A percentile compares a stretch with the other conserved stretches of the same genome.
Conservation (phyloP, 805 yeast genomes). For the Wickerhamiella domercqiae region DNA sequence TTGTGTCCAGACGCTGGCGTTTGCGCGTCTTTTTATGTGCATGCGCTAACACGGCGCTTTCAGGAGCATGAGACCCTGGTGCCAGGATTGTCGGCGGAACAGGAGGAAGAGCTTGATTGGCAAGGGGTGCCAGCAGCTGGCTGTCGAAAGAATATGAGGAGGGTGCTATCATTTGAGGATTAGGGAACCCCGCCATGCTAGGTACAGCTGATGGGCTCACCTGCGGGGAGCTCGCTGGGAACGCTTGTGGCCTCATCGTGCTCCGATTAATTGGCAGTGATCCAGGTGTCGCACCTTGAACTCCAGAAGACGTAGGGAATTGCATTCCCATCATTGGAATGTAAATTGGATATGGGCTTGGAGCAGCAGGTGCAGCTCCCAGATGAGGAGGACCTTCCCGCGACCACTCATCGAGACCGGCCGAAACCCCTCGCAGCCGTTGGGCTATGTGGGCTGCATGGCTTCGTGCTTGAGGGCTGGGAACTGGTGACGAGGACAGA, state of each 20-base stretch:
- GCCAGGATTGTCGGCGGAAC: not conserved
- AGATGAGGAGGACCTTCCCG: not conserved
- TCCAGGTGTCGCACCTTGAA: too few relatives aligned
- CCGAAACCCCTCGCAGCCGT: not conserved
- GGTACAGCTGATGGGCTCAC: not conserved
- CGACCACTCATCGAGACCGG: not conserved
- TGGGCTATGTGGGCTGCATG: not conserved
- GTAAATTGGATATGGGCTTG: not conserved
- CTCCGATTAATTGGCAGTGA: not conserved
- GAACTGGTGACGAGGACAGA: not conserved
- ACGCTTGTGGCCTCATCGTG: not conserved
- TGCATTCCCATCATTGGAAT: not conserved
- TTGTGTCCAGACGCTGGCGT: constrained; percentile 8
- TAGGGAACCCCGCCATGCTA: not conserved
- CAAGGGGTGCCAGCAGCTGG: not conserved
- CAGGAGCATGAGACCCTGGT: too few relatives aligned
- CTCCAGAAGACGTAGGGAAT: not conserved
- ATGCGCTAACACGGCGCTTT: too few relatives aligned
- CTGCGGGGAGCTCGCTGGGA: not conserved
- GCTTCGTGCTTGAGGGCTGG: not conserved
- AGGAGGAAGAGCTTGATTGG: not conserved
- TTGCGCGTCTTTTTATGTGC: constrained; percentile 3
- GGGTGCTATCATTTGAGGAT: not conserved
- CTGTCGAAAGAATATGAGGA: not conserved
- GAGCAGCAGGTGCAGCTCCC: too few relatives aligned